Base-by-base conservation (phyloP, 345 rosid genomes). In the Brassica cretica region DNA sequence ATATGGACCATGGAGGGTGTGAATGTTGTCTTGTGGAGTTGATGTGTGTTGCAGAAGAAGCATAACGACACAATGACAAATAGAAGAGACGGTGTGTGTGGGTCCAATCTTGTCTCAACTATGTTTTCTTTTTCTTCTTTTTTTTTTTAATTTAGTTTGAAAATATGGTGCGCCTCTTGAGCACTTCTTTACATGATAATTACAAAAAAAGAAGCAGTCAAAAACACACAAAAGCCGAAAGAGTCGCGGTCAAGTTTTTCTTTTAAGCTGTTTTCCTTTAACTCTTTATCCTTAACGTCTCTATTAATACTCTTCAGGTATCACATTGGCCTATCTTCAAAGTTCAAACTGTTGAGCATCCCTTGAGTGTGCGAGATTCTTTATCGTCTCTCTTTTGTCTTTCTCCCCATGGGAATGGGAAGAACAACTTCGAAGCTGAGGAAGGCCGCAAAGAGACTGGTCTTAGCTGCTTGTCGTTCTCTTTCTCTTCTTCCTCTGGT, bases 381-480 rank as follows among this genome's bases (percentile, higher is more conserved):
- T 37, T 18, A 15, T 64, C 5, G 27, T 41, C 53, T 69, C 27
- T 25, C 1, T 69, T 16, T 60, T 8, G 7, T 53, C 59, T 59
- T 21, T 10, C 41, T 62, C 44, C 46, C 19, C 60, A 64, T 63
- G 84, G 90, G 87, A 51, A 85, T 82, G 4, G 83, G 84, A 75
- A 80, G 78, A 75, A 80, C 87, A 11, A 72, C 87, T 64, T 84
- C 86, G 24, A 88, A 79, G 85, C 85, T 93, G 29, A 89, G 81
- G 77, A 89, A 76, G 68, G 96, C 88, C 21, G 90, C 93, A 5
- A 84, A 70, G 78, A 84, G 84, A 81, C 84, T 90, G 83, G 89
- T 84, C 74, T 81, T 84, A 6, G 93, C 91, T 66, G 98, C 91
- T 16, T 93, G 94, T 33, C 89, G 86, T 67, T 88, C 85, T 64